Conservation (phyloP, 2,329 filamentous ascomycete genomes). For the Knoxdaviesia capensis region DNA sequence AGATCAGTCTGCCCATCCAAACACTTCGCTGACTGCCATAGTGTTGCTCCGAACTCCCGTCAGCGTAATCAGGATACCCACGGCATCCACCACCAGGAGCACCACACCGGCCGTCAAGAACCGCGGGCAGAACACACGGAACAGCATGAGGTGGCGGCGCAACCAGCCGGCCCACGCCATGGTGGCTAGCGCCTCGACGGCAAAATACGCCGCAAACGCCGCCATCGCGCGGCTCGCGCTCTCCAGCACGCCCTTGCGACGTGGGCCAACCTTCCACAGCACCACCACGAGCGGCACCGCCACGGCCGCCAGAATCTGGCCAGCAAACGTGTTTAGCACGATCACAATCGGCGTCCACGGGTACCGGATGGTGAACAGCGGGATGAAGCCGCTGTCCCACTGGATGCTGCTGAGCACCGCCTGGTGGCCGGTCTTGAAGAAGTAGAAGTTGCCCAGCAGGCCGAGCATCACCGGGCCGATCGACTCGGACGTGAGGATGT, state of each 20-base stretch:
- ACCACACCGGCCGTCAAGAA: slow-evolving; percentile 67
- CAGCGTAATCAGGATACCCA: slow-evolving; percentile 51
- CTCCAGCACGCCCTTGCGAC: slow-evolving; percentile 47
- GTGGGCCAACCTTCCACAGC: slow-evolving; percentile 76
- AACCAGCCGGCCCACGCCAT: slow-evolving; percentile 81
- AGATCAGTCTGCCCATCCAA: slow-evolving; percentile 51
- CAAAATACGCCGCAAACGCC: slow-evolving; percentile 65
- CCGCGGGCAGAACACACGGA: slow-evolving; percentile 75
- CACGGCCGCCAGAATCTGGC: slow-evolving; percentile 65
- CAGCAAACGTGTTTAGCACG: slow-evolving; percentile 69
- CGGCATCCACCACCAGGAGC: slow-evolving; percentile 57
- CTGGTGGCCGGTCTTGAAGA: slow-evolving; percentile 96
- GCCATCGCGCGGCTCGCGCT: slow-evolving; percentile 50
- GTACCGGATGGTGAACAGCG: slow-evolving; percentile 63
- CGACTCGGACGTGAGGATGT: slow-evolving; percentile 40
- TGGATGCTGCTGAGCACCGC: slow-evolving; percentile 74
- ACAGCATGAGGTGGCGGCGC: slow-evolving; percentile 86
- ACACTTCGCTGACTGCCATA: slow-evolving; percentile 64
- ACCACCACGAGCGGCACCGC: slow-evolving; percentile 56
- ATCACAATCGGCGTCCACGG: slow-evolving; percentile 77
- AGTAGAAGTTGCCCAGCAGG: slow-evolving; percentile 82
- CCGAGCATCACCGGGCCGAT: slow-evolving; percentile 73
- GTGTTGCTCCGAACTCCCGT: slow-evolving; percentile 58
- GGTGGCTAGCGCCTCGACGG: slow-evolving; percentile 64
- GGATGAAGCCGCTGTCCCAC: slow-evolving; percentile 91